These are phyloP conservation scores for Phytophthora sp. DNA, from an alignment of 352 stramenopile species.

Conservation along the genomic window DNA sequence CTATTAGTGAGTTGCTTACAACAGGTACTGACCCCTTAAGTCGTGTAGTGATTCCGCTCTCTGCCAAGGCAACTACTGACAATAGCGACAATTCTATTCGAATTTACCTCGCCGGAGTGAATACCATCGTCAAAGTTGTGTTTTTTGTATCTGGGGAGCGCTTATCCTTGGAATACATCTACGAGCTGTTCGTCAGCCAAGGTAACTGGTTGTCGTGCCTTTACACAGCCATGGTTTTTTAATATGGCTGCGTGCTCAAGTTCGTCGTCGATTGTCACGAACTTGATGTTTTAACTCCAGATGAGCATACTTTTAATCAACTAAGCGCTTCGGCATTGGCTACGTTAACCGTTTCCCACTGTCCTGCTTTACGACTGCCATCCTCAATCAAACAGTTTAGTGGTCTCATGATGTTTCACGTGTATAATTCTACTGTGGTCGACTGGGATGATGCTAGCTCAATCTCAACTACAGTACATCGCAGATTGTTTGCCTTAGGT, in stretches of 20 bases:
- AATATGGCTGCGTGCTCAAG: neutral
- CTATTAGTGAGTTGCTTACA: neutral
- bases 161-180: neutral
- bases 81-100: neutral
- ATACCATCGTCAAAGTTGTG: neutral
- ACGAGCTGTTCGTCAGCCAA: no score
- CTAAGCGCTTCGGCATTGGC: neutral
- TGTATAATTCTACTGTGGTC: conserved; percentile 5
- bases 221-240: neutral
- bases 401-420: neutral
- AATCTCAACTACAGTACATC: neutral
- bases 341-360: conserved; percentile 1
- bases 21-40: neutral
- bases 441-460: neutral
- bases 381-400: neutral
- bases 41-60: no score
- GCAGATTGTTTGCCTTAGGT: neutral
- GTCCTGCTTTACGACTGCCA: neutral
- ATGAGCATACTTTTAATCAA: neutral
- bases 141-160: neutral
- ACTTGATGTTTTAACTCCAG: neutral
- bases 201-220: neutral
- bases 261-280: conserved; percentile 1
- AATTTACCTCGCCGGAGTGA: neutral
- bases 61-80: no score